phyloP scores from a whole-genome alignment of 179 eudicot genomes.

The Amaranthus tricolor region DNA sequence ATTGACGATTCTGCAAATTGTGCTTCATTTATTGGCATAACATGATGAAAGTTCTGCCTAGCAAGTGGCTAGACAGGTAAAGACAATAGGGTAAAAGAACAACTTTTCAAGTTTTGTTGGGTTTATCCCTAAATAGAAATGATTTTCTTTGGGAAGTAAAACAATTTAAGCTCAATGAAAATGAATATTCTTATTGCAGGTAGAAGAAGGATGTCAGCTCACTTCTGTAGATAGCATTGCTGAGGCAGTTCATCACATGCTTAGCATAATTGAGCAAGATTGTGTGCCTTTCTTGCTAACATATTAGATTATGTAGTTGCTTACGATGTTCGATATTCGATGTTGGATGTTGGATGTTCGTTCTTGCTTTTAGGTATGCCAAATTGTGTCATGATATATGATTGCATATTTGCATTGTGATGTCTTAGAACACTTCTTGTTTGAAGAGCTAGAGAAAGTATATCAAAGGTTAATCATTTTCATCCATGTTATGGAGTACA shows the following conservation, averaged over 20 bases:
- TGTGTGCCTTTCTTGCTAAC: conserved; percentile 22
- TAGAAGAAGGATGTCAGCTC: conserved; percentile 88
- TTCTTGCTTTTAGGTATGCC: too few relatives aligned
- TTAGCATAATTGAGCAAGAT: conserved; percentile 72
- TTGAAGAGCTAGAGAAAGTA: too few relatives aligned
- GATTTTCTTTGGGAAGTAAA: conserved; percentile 13
- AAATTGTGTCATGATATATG: too few relatives aligned
- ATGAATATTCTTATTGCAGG: conserved; percentile 49
- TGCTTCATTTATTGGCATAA: conserved; percentile 25
- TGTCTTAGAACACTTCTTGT: too few relatives aligned
- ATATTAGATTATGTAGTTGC: neutral
- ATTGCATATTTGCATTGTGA: too few relatives aligned
- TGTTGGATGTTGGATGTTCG: too few relatives aligned
- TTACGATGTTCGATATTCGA: too few relatives aligned
- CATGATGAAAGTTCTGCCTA: conserved; percentile 3
- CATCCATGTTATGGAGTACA: too few relatives aligned
- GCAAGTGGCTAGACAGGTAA: neutral
- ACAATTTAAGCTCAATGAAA: conserved; percentile 14
- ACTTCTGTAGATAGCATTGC: conserved; percentile 80
- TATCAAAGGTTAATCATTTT: too few relatives aligned
- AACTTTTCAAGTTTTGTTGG: conserved; percentile 23
- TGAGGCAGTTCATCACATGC: conserved; percentile 81
- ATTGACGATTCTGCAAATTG: conserved; percentile 14
- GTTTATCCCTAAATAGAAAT: conserved; percentile 21
- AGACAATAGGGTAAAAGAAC: neutral